phyloP scores from a whole-genome alignment of 306 rosid species.

The Cercis canadensis region DNA sequence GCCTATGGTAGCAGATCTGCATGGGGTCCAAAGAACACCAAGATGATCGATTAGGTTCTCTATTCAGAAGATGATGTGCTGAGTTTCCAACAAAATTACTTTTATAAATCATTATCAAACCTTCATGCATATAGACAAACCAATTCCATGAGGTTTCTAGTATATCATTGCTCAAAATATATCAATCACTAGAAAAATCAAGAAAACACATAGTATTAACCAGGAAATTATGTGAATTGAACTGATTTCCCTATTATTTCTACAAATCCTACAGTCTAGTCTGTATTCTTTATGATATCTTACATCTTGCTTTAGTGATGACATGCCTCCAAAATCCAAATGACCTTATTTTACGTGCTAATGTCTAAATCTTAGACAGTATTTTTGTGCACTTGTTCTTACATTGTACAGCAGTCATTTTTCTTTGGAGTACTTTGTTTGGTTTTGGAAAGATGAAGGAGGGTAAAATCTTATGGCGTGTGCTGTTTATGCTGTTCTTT shows the following conservation, averaged over 20 bases:
- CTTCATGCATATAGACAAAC: conserved; percentile 2
- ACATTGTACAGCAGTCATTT: no score
- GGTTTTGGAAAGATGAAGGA: no score
- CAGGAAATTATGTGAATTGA: background rate
- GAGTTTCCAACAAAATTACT: conserved; percentile 22
- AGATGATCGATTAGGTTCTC: background rate
- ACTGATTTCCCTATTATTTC: background rate
- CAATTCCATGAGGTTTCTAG: background rate
- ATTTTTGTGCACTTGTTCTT: no score
- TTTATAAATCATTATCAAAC: background rate
- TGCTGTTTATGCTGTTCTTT: no score
- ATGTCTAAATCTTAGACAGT: no score
- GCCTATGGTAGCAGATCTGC: background rate
- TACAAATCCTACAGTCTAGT: background rate
- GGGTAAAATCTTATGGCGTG: no score
- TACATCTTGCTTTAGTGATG: no score
- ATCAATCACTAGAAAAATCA: background rate
- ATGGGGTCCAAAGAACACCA: conserved; percentile 1
- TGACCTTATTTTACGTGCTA: no score
- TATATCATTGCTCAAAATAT: background rate
- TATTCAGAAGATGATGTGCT: conserved; percentile 6
- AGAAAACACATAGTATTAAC: background rate
- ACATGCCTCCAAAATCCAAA: no score
- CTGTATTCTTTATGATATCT: no score
- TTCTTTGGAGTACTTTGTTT: no score